These are phyloP conservation scores for Penicillium janthinellum DNA, from an alignment of 2,329 filamentous ascomycete species.

Conservation along the genomic window DNA sequence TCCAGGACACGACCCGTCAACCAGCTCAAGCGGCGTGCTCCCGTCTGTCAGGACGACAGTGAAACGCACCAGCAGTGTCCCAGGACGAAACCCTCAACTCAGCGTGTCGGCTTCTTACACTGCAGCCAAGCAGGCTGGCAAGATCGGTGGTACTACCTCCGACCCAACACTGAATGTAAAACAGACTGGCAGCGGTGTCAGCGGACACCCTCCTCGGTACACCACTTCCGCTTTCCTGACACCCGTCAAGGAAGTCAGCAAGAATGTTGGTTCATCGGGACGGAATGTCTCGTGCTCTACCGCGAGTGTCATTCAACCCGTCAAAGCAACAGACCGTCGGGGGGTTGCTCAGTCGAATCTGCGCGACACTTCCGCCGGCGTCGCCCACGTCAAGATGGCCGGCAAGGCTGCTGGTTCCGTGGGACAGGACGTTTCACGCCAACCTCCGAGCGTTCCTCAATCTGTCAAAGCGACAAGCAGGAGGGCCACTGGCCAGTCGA, in stretches of 20 bases:
- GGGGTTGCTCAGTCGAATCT: background rate
- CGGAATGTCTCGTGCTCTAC: background rate
- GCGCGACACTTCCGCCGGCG: background rate
- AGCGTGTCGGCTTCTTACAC: background rate
- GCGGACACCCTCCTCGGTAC: conserved; percentile 3
- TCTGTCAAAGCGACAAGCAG: background rate
- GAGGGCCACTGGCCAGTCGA: conserved; percentile 1
- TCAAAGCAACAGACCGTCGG: background rate
- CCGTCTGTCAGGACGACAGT: background rate
- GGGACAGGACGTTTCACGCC: background rate
- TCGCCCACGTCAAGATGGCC: background rate
- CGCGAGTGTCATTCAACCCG: background rate
- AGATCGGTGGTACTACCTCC: background rate
- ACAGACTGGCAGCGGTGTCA: conserved; percentile 4
- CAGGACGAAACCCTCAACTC: conserved; percentile 1
- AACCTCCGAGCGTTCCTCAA: background rate
- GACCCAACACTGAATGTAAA: background rate
- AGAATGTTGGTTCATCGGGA: background rate
- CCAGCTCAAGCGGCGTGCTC: conserved; percentile 6
- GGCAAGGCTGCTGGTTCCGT: background rate
- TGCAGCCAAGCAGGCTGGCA: background rate
- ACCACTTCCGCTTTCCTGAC: background rate
- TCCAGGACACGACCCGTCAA: conserved; percentile 13
- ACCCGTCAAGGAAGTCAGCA: background rate
- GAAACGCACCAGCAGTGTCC: conserved; percentile 2